A percentile compares a stretch with the other conserved stretches of the same genome.
Conservation (phyloP, 176 grass and related monocot genomes). For the Eleusine indica region DNA sequence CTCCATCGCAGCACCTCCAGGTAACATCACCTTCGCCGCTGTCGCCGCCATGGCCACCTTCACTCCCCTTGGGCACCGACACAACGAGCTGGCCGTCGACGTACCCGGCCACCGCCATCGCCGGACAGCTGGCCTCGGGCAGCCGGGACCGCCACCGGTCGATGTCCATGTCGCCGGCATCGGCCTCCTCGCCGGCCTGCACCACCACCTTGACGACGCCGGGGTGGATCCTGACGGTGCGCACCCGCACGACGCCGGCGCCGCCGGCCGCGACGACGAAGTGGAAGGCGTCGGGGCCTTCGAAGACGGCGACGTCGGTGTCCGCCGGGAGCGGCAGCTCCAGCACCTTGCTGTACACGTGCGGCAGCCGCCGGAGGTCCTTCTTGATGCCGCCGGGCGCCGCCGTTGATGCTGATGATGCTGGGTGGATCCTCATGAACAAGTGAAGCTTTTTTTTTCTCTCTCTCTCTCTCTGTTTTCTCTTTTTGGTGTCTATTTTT, state of each 20-base stretch:
- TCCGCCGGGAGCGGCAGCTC: constrained; percentile 84
- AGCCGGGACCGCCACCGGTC: constrained; percentile 76
- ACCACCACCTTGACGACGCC: constrained; percentile 76
- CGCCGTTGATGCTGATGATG: background rate
- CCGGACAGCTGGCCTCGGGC: constrained; percentile 56
- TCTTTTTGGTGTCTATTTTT: background rate
- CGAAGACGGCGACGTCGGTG: constrained; percentile 58
- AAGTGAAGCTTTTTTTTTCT: constrained; percentile 2
- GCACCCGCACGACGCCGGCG: constrained; percentile 38
- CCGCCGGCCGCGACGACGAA: constrained; percentile 43
- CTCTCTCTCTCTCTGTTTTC: background rate
- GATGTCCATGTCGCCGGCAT: constrained; percentile 54
- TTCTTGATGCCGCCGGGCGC: constrained; percentile 26
- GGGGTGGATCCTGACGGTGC: constrained; percentile 62
- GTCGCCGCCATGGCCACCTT: background rate
- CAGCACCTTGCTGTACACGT: constrained; percentile 85
- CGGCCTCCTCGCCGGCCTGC: constrained; percentile 23
- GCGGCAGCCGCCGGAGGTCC: constrained; percentile 77
- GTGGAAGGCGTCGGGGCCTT: constrained; percentile 61
- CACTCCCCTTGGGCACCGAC: constrained; percentile 62
- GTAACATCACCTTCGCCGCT: constrained; percentile 28
- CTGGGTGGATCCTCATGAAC: constrained; percentile 55
- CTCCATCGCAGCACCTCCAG: constrained; percentile 41
- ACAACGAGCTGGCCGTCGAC: constrained; percentile 64
- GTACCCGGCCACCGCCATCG: constrained; percentile 55